These are phyloP conservation scores for Trematosphaeria pertusa DNA, from an alignment of 2,329 filamentous ascomycete species.

Conservation along the genomic window DNA sequence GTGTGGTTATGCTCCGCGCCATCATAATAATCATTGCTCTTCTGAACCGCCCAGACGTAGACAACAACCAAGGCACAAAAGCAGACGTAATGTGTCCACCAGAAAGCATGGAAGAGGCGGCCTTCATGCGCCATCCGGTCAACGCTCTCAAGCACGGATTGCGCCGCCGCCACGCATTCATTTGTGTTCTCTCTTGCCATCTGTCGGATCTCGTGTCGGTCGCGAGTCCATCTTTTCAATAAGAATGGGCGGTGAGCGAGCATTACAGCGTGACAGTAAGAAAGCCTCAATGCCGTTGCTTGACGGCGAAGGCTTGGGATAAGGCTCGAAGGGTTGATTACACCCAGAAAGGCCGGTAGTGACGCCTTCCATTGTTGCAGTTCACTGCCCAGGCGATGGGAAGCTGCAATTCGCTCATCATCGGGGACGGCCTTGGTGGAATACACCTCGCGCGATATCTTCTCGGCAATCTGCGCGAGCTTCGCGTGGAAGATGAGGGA, in stretches of 20 bases:
- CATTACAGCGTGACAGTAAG: conserved; percentile 45
- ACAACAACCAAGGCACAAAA: conserved; percentile 58
- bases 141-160: conserved; percentile 45
- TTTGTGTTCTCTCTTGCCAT: conserved; percentile 48
- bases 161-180: conserved; percentile 54
- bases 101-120: conserved; percentile 52
- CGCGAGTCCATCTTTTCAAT: conserved; percentile 22
- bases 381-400: conserved; percentile 48
- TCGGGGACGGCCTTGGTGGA: conserved; percentile 42
- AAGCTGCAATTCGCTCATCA: conserved; percentile 46
- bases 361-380: conserved; percentile 42
- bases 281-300: conserved; percentile 38
- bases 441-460: conserved; percentile 42
- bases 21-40: conserved; percentile 21
- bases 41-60: conserved; percentile 58
- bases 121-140: conserved; percentile 49
- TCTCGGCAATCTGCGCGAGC: conserved; percentile 40
- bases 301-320: conserved; percentile 53
- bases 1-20: conserved; percentile 13
- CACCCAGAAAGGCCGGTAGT: conserved; percentile 54
- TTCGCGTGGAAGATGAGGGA: conserved; percentile 56
- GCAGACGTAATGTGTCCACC: conserved; percentile 59
- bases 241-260: conserved; percentile 43
- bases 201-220: conserved; percentile 24
- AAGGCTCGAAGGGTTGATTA: conserved; percentile 54